Percentiles rank a stretch among this genome's conserved stretches.
phyloP scores from a whole-genome alignment of 2,329 filamentous ascomycete species.

The Knoxdaviesia proteae region DNA sequence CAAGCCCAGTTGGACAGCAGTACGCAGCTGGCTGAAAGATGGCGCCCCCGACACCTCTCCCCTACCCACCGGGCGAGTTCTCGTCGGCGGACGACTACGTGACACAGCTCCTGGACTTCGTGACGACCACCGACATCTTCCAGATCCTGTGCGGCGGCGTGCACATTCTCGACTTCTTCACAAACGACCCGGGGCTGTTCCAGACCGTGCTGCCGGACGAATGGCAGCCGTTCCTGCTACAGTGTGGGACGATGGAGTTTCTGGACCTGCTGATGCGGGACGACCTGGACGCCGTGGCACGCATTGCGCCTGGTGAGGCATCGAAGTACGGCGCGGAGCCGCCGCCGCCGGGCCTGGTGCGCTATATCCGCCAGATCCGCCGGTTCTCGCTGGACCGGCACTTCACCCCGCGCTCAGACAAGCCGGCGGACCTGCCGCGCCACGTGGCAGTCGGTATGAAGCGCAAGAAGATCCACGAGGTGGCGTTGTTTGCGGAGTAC shows the following conservation, averaged over 20 bases:
- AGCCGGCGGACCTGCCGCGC: constrained; percentile 39
- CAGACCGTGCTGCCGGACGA: constrained; percentile 52
- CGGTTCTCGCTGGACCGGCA: constrained; percentile 45
- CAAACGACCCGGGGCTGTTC: constrained; percentile 65
- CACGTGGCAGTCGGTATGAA: constrained; percentile 81
- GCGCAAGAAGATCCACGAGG: constrained; percentile 87
- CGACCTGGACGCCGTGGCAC: constrained; percentile 28
- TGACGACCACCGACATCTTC: constrained; percentile 53
- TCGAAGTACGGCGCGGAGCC: constrained; percentile 6
- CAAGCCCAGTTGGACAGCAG: too few relatives aligned
- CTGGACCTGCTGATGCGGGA: constrained; percentile 66
- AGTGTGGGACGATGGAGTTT: constrained; percentile 50
- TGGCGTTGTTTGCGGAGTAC: constrained; percentile 74
- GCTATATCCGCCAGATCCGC: constrained; percentile 54
- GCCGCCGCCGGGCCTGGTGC: constrained; percentile 37
- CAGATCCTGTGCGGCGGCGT: constrained; percentile 90
- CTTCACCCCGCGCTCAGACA: constrained; percentile 24
- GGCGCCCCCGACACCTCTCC: too few relatives aligned
- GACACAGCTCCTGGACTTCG: constrained; percentile 55
- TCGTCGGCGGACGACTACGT: constrained; percentile 55
- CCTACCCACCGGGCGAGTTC: constrained; percentile 34
- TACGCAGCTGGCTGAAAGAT: too few relatives aligned
- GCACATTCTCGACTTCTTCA: constrained; percentile 93
- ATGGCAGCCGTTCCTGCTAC: constrained; percentile 63
- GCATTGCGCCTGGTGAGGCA: constrained; percentile 1